phyloP scores from a whole-genome alignment of 2,329 filamentous ascomycete species.

The Claviceps digitariae region DNA sequence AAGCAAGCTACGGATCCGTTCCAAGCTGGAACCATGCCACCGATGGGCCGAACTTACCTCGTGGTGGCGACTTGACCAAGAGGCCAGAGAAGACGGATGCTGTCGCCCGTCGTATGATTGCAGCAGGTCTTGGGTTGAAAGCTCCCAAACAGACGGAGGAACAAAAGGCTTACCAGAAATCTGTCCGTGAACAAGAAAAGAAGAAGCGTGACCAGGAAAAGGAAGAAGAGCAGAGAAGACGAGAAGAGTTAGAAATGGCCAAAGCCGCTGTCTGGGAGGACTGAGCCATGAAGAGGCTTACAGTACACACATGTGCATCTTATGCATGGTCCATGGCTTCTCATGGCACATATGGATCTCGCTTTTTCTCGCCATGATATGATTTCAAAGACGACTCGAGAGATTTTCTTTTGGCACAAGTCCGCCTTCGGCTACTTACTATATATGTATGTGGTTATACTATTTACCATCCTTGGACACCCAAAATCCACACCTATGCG shows the following conservation, averaged over 20 bases:
- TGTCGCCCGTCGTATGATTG: conserved; percentile 80
- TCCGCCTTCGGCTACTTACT: not conserved
- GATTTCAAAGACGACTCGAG: not conserved
- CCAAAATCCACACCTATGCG: too few species aligned
- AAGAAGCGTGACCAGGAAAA: conserved; percentile 61
- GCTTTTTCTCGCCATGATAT: not conserved
- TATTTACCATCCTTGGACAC: too few species aligned
- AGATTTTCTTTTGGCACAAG: not conserved
- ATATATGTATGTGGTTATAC: too few species aligned
- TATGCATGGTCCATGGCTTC: not conserved
- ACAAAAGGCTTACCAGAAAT: conserved; percentile 73
- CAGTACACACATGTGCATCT: not conserved
- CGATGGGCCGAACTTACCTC: not conserved
- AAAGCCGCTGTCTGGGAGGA: conserved; percentile 82
- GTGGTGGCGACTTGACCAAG: conserved; percentile 11
- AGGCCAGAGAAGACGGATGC: conserved; percentile 88
- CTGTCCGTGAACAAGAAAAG: conserved; percentile 71
- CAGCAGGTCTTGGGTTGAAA: conserved; percentile 69
- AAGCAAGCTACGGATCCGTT: conserved; percentile 22
- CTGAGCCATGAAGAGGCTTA: conserved; percentile 17
- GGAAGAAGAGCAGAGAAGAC: conserved; percentile 45
- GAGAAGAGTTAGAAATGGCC: conserved; percentile 57
- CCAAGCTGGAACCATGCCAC: conserved; percentile 3
- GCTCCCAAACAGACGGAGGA: conserved; percentile 76
- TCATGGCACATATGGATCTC: not conserved